Evolutionary conservation across 2,329 filamentous ascomycete species (phyloP), one percentile per base, ranked within the genome.

Genomic region (Arthrinium puccinioides): DNA sequence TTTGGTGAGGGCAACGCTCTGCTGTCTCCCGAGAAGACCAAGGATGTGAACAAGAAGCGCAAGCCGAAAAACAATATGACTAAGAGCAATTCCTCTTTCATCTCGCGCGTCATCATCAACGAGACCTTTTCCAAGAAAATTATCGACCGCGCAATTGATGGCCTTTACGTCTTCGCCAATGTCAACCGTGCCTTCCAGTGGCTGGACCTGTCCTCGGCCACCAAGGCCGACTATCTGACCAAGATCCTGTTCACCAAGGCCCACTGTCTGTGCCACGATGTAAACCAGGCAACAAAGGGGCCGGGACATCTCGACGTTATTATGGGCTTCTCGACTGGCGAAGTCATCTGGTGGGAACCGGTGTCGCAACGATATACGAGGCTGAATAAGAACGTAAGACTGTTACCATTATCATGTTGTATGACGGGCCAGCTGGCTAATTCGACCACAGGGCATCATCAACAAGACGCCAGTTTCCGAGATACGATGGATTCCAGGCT

Each of bases 11-110:
- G 85, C 37, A 97, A 95, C 56, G 74, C 82, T 6, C 73, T 86
- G 19, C 69, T 97, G 21, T 67, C 72, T 9, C 63, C 77, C 4
- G 69, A 72, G 14, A 72, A 74, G 36, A 69, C 72, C 21, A 87
- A 87, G 53, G 86, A 89, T 52, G 73, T 76, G 27, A 79, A 76
- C 46, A 96, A 96, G 69, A 76, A 79, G 57, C 78, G 82, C 54
- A 98, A 98, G 60, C 92, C 92, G 3, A 98, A 97, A 72, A 97
- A 90, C 63, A 97, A 94, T 60, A 92, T 98, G 60, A 82, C 90
- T 36, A 98, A 98, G 70, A 97, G 88, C 65, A 97, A 95, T 61
- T 98, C 92, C 9, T 95, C 90, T 1, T 98, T 96, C 56, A 92
- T 98, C 21, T 96, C 90, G n/a, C 72, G 92, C 38, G 90, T 96